Percentiles rank a stretch among this genome's conserved stretches.
Conservation (phyloP, 2,329 filamentous ascomycete genomes). For the Rasamsonia emersonii region DNA sequence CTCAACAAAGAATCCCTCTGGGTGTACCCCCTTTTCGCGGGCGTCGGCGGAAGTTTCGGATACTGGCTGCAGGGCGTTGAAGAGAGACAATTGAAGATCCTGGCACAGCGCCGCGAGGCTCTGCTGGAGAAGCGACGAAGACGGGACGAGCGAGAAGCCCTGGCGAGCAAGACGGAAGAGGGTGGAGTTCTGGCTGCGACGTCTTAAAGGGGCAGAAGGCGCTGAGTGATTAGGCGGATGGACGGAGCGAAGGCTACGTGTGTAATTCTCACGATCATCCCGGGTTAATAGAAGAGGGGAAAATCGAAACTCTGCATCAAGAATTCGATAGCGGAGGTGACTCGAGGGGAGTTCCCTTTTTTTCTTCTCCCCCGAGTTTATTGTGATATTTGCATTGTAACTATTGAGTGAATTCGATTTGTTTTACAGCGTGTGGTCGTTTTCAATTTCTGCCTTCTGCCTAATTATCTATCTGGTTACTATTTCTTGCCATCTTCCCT, state of each 20-base stretch:
- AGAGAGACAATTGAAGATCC: constrained; percentile 65
- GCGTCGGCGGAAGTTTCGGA: constrained; percentile 81
- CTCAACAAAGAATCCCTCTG: constrained; percentile 77
- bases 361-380: not conserved
- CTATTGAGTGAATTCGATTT: too few relatives aligned
- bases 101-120: constrained; percentile 68
- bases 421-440: too few relatives aligned
- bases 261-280: not conserved
- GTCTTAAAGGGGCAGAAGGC: constrained; percentile 26
- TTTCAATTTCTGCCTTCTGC: too few relatives aligned
- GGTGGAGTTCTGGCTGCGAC: constrained; percentile 27
- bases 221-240: too few relatives aligned
- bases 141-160: constrained; percentile 58
- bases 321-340: not conserved
- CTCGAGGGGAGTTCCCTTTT: not conserved
- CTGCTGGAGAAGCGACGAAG: constrained; percentile 85
- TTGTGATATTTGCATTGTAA: constrained; percentile 3
- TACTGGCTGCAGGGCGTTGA: constrained; percentile 95
- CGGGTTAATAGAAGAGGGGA: not conserved
- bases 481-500: too few relatives aligned
- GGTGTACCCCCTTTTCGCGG: constrained; percentile 85
- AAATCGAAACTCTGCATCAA: not conserved
- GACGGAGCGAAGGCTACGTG: too few relatives aligned
- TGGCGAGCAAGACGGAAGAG: constrained; percentile 23
- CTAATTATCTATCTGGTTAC: too few relatives aligned